Evolutionary conservation across 192 early-diverging fungal species (phyloP).

Genomic region (Fimicolochytrium jonesii): DNA sequence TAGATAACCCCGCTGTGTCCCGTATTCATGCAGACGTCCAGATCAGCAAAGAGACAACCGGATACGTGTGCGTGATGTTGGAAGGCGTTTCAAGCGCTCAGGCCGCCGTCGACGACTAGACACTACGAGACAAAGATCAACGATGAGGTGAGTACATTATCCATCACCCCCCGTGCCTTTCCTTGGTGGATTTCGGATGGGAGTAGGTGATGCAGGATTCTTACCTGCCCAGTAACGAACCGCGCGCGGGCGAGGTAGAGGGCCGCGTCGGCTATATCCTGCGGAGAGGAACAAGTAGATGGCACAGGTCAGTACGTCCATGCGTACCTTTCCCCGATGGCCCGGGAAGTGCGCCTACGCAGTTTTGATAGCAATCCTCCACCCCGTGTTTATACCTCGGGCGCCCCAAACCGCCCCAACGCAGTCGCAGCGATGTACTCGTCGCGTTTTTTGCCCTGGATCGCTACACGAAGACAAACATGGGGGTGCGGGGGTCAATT

Average conservation of each 20-base stretch:
- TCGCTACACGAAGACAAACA: conserved; percentile 24
- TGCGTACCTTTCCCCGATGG: too few relatives aligned
- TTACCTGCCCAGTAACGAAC: conserved; percentile 62
- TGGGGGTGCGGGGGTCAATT: neutral
- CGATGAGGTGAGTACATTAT: neutral
- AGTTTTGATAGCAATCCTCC: too few relatives aligned
- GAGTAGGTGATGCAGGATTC: neutral
- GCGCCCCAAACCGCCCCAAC: conserved; percentile 51
- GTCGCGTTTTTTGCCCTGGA: conserved; percentile 32
- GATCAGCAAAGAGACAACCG: too few relatives aligned
- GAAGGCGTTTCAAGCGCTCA: conserved; percentile 1
- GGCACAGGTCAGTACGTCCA: neutral
- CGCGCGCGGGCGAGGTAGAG: conserved; percentile 52
- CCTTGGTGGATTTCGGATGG: neutral
- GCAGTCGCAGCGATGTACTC: conserved; percentile 44
- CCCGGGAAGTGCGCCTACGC: too few relatives aligned
- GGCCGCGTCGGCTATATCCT: conserved; percentile 58
- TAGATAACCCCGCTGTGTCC: too few relatives aligned
- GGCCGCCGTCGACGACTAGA: conserved; percentile 39
- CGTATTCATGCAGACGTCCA: too few relatives aligned
- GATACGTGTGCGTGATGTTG: too few relatives aligned
- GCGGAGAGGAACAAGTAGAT: neutral
- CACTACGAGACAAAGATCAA: conserved; percentile 8
- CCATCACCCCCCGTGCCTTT: neutral
- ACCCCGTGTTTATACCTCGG: conserved; percentile 28